These are phyloP conservation scores for Lantana camara DNA, from an alignment of 257 asterid species.

Conservation along the genomic window DNA sequence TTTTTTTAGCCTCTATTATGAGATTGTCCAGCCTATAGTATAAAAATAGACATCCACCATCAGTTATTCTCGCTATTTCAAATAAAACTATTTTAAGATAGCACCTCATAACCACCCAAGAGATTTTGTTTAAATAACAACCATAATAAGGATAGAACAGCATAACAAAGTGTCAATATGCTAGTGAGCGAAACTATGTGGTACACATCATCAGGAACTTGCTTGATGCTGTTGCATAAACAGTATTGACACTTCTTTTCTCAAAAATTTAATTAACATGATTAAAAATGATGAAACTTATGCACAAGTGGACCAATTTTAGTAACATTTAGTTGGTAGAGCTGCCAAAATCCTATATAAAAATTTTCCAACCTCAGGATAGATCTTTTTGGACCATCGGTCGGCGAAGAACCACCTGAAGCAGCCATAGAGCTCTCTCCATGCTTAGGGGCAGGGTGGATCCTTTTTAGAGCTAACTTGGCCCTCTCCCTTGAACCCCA, in stretches of 20 bases:
- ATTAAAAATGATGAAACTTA: background rate
- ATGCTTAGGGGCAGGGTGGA: conserved; percentile 54
- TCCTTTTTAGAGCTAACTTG: conserved; percentile 70
- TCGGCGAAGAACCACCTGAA: conserved; percentile 76
- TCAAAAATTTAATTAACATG: conserved; percentile 8
- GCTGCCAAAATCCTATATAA: conserved; percentile 18
- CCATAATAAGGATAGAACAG: background rate
- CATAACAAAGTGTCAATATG: conserved; percentile 3
- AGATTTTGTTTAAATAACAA: conserved; percentile 9
- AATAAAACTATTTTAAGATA: conserved; percentile 26
- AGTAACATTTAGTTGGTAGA: conserved; percentile 12
- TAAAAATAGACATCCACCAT: conserved; percentile 26
- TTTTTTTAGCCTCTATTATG: conserved; percentile 83
- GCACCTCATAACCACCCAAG: background rate
- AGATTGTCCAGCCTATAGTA: conserved; percentile 83
- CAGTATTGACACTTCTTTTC: conserved; percentile 6
- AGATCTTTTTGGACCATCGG: conserved; percentile 75
- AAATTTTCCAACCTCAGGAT: conserved; percentile 68
- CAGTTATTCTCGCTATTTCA: no score
- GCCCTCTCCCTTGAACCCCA: conserved; percentile 92
- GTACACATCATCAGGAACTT: background rate
- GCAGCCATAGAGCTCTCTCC: conserved; percentile 67
- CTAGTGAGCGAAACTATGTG: background rate
- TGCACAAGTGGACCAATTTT: conserved; percentile 10
- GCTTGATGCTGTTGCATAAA: background rate